Evolutionary conservation across 2,329 filamentous ascomycete genomes (phyloP).

Genomic region (Pochonia chlamydosporia): DNA sequence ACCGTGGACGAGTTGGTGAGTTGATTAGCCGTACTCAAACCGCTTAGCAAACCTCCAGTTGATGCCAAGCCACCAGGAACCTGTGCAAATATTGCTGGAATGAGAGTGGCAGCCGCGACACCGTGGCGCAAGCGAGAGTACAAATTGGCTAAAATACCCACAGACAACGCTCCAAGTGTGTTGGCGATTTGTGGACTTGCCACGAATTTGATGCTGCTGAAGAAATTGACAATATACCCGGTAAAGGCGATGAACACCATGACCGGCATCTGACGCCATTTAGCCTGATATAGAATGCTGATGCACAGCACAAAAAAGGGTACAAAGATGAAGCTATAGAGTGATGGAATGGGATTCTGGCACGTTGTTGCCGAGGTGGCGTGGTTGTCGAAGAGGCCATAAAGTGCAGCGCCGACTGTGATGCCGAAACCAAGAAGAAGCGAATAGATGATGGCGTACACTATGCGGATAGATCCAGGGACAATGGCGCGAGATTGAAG

Average conservation of each 20-base stretch:
- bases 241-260: slow-evolving; percentile 70
- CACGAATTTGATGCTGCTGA: slow-evolving; percentile 58
- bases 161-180: slow-evolving; percentile 68
- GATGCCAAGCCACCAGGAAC: slow-evolving; percentile 43
- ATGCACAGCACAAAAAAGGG: slow-evolving; percentile 67
- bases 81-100: slow-evolving; percentile 43
- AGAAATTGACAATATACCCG: slow-evolving; percentile 74
- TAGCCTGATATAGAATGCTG: slow-evolving; percentile 72
- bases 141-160: slow-evolving; percentile 71
- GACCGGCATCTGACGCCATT: slow-evolving; percentile 72
- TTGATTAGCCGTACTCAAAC: slow-evolving; percentile 36
- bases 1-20: slow-evolving; percentile 31
- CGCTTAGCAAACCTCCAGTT: slow-evolving; percentile 40
- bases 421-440: slow-evolving; percentile 69
- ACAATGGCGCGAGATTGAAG: slow-evolving; percentile 65
- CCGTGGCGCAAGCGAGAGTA: slow-evolving; percentile 58
- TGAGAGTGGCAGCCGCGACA: slow-evolving; percentile 40
- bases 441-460: slow-evolving; percentile 70
- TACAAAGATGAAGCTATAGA: slow-evolving; percentile 63
- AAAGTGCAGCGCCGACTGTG: slow-evolving; percentile 59
- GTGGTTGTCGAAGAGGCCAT: slow-evolving; percentile 52
- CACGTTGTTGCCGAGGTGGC: slow-evolving; percentile 42
- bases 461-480: slow-evolving; percentile 66
- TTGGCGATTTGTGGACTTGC: slow-evolving; percentile 71
- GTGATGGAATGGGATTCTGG: slow-evolving; percentile 33